Evolutionary conservation across 129 eudicot genomes (phyloP).

Genomic region (Flaveria ramosissima): DNA sequence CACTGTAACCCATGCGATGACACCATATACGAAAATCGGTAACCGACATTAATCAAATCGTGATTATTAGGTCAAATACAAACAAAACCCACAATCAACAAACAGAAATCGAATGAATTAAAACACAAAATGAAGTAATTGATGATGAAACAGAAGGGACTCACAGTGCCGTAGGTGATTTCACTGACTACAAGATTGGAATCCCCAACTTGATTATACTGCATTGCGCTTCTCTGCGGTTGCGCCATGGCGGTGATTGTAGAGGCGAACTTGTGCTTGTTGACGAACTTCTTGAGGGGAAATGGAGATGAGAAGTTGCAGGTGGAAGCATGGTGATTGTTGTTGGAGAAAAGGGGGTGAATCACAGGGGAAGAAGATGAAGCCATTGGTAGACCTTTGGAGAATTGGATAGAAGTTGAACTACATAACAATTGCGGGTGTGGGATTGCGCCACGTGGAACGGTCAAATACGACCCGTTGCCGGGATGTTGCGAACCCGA

Average conservation of each 20-base stretch:
- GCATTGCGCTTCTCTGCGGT: slow-evolving; percentile 51
- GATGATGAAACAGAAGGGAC: slow-evolving; percentile 13
- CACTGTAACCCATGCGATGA: too few species aligned
- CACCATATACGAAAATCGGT: too few species aligned
- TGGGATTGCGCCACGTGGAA: slow-evolving; percentile 4
- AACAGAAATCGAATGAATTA: background rate
- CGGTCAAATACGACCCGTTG: background rate
- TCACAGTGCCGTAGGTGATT: slow-evolving; percentile 85
- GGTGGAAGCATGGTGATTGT: slow-evolving; percentile 36
- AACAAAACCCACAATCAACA: background rate
- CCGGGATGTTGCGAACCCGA: background rate
- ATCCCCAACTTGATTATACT: slow-evolving; percentile 80
- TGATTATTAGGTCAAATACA: slow-evolving; percentile 7
- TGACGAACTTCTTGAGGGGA: background rate
- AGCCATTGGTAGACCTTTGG: slow-evolving; percentile 24
- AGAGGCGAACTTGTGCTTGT: slow-evolving; percentile 8
- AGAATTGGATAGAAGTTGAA: slow-evolving; percentile 9
- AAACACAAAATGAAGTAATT: background rate
- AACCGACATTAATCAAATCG: background rate
- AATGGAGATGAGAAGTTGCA: slow-evolving; percentile 36
- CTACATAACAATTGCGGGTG: slow-evolving; percentile 10
- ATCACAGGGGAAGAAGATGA: slow-evolving; percentile 27
- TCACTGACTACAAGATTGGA: slow-evolving; percentile 87
- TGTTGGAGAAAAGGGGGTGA: slow-evolving; percentile 29
- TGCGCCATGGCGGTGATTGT: slow-evolving; percentile 41